Conservation (phyloP, 2,329 filamentous ascomycete species). For the Pyrenophora seminiperda region DNA sequence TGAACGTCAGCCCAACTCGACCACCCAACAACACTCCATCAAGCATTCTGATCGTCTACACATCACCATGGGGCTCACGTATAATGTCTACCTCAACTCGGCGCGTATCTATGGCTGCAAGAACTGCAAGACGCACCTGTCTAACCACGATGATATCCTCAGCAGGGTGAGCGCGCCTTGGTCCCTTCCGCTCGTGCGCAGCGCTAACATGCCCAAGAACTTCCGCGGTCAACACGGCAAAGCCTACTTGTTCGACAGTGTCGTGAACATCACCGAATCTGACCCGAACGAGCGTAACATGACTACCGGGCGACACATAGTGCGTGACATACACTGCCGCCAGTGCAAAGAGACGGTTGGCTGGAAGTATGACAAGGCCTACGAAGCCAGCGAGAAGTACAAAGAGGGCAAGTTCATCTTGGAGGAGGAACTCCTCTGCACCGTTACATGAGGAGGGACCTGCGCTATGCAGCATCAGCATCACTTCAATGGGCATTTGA, state of each 20-base stretch:
- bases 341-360: conserved; percentile 93
- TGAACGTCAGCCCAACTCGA: conserved; percentile 7
- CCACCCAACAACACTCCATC: conserved; percentile 8
- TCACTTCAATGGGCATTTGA: conserved; percentile 28
- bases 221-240: conserved; percentile 98
- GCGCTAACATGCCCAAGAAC: conserved; percentile 64
- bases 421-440: conserved; percentile 86
- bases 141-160: conserved; percentile 95
- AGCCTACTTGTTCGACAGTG: conserved; percentile 91
- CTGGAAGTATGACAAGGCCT: conserved; percentile 99
- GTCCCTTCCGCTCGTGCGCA: neutral
- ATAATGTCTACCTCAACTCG: conserved; percentile 89
- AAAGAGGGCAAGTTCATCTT: conserved; percentile 99
- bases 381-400: conserved; percentile 90
- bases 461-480: neutral
- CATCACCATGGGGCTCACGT: conserved; percentile 78
- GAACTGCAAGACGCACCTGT: conserved; percentile 91
- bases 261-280: conserved; percentile 86
- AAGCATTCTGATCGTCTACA: conserved; percentile 8
- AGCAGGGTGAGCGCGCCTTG: conserved; percentile 69
- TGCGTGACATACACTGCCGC: conserved; percentile 88
- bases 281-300: conserved; percentile 94
- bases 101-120: conserved; percentile 89
- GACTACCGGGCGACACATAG: conserved; percentile 94
- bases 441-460: conserved; percentile 59